Evolutionary conservation across 1,284 basidiomycete genomes (phyloP), one percentile per base, ranked within the genome.

Genomic region (Grifola frondosa): DNA sequence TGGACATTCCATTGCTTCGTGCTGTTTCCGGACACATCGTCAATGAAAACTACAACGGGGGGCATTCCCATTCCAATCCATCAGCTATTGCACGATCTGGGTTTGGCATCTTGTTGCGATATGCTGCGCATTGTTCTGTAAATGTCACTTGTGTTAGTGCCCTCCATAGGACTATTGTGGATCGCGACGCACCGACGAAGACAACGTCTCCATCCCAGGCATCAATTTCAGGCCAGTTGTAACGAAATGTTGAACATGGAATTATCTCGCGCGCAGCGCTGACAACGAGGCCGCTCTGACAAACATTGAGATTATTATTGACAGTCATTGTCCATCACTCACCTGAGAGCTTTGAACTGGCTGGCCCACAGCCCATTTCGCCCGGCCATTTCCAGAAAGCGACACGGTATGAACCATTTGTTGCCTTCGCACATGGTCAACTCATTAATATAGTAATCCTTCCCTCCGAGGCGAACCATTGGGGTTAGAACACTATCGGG

Each of bases 391-490:
- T 42, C 35, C 20, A 42, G 43, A 20, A 42, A 47, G 3, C 40
- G 46, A 6, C 13, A n/a, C 8, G 46, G 46, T 11, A 47, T 42
- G 22, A 39, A 47, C 37, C 24, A 32, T 8, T n/a, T n/a, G 6
- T 5, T n/a, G 11, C 36, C 20, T 1, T 3, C 10, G 22, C 31
- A 37, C 13, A 47, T 37, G 0, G 53, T 31, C 1, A 66, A 45
- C 32, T 66, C 54, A 11, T 59, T 44, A 11, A 60, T 19, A 15
- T 57, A 66, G 52, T 49, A 65, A 29, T 59, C 34, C 9, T 36
- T 19, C 1, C 21, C 13, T 6, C 49, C 19, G 6, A 59, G 21
- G 10, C 37, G 37, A 11, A 57, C 35, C 23, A 46, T 51, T 10
- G 58, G 61, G 0, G 58, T 44, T 2, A 44, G 32, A 7, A 50